Percentiles rank a stretch among this genome's conserved stretches.
Conservation (phyloP, 371 early-diverging fungal species). For the Mortierella sp. region DNA sequence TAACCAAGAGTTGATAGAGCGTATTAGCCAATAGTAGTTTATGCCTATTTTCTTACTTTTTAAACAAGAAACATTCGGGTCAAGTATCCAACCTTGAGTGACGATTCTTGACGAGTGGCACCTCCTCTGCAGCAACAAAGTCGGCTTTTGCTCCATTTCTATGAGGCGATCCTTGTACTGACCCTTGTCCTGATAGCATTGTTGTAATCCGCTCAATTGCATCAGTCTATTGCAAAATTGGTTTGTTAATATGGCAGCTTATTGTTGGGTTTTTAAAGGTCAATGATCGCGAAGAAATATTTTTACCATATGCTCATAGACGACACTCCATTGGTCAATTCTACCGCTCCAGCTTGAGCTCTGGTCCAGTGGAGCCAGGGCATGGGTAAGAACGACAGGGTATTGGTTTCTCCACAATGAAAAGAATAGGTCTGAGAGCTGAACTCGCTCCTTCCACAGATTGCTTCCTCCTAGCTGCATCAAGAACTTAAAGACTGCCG, state of each 20-base stretch:
- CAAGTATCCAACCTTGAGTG: constrained; percentile 57
- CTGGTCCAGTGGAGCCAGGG: constrained; percentile 61
- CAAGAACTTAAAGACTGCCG: constrained; percentile 63
- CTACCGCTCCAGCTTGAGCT: constrained; percentile 60
- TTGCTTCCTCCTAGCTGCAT: constrained; percentile 71
- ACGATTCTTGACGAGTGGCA: constrained; percentile 62
- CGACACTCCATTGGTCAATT: constrained; percentile 61
- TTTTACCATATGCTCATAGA: constrained; percentile 60
- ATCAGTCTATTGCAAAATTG: constrained; percentile 59
- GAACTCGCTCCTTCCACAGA: constrained; percentile 64
- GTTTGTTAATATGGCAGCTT: background rate
- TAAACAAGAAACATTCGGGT: background rate
- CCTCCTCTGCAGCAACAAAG: constrained; percentile 64
- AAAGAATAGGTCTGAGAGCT: constrained; percentile 70
- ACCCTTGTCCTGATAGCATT: constrained; percentile 58
- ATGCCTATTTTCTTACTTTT: too few species aligned
- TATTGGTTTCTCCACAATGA: constrained; percentile 76
- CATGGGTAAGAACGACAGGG: constrained; percentile 68
- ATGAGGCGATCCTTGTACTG: constrained; percentile 60
- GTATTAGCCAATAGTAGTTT: background rate
- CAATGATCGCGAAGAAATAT: background rate
- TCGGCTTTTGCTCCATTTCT: constrained; percentile 47
- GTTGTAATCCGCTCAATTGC: constrained; percentile 63
- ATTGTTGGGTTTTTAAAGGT: background rate
- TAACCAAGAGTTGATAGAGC: background rate